Base-by-base conservation (phyloP, 495 filamentous ascomycete genomes). In the Penicillium subrubescens region DNA sequence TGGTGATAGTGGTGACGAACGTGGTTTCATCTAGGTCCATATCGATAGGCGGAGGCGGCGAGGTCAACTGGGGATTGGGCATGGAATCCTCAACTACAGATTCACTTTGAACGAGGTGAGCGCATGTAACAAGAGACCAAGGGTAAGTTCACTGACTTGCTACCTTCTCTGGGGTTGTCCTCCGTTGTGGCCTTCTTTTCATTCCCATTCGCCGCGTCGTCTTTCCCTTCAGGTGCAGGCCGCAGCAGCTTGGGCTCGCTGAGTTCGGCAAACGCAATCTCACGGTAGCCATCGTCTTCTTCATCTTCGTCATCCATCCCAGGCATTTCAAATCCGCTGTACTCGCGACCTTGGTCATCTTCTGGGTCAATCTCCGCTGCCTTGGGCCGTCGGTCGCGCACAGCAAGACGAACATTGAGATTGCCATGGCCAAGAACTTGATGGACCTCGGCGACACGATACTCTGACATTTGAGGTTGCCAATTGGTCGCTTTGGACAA, bases 401-500 rank as follows among this genome's bases (percentile, higher is more conserved):
- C 84, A 6, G 92, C 92, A 5, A 95, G 83, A 34, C 78, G 84
- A 14, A 96, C 74, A 15, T 83, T 79, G 15, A 94, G 62, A 5
- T 70, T 69, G 5, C 79, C 79, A 23, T 82, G 73, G 21, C 80
- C 81, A 35, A 73, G 63, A 14, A 81, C 77, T 4, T 85, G 85
- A 17, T 84, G 73, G 17, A 96, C 78, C 29, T 87, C 76, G 4
- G 90, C 92, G 0, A 90, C 90, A 15, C 87, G 81, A 67, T 88
- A 89, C 3, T 82, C 83, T 3, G 86, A 87, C 44, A 96, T 79
- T 59, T 82, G 83, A 0, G 94, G 94, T 59, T 91, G 84, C 90
- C 92, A 96, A 29, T 86, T 89, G 10, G 89, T 92, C 14, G 81
- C 86, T 60, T 86, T 87, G 34, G 90, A 92, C 70, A 93, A 84